Evolutionary conservation across 1,284 basidiomycete genomes (phyloP).

Genomic region (Neotropicomus parvogracilis): DNA sequence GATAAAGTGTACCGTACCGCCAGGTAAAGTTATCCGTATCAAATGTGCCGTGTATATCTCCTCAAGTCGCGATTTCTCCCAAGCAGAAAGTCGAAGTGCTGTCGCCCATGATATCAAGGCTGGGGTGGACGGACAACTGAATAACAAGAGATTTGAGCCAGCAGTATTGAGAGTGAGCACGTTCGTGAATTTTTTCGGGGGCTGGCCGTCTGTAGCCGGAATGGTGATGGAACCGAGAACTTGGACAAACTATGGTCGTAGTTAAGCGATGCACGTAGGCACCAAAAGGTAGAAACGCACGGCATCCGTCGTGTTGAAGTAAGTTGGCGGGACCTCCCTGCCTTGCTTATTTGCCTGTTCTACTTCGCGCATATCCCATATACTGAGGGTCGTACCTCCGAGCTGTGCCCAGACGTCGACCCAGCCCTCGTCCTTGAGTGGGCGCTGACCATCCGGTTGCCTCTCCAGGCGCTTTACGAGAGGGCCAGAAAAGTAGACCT

Average conservation of each 20-base stretch:
- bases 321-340: constrained; percentile 79
- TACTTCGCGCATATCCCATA: constrained; percentile 86
- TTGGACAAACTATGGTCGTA: constrained; percentile 56
- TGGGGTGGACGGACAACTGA: constrained; percentile 74
- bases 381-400: constrained; percentile 86
- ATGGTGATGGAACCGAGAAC: constrained; percentile 71
- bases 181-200: constrained; percentile 62
- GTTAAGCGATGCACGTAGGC: constrained; percentile 6
- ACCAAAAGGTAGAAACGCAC: constrained; percentile 44
- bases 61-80: constrained; percentile 94
- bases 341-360: constrained; percentile 78
- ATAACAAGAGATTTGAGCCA: constrained; percentile 86
- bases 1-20: constrained; percentile 38
- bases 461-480: constrained; percentile 70
- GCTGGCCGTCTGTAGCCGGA: constrained; percentile 45
- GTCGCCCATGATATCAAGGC: constrained; percentile 87
- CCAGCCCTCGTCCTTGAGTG: constrained; percentile 81
- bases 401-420: constrained; percentile 91
- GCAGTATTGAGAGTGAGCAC: constrained; percentile 94
- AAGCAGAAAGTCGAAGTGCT: constrained; percentile 85
- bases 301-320: constrained; percentile 85
- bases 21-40: constrained; percentile 67
- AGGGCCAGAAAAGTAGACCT: constrained; percentile 80
- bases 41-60: constrained; percentile 98
- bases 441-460: constrained; percentile 70